Evolutionary conservation across 345 rosid genomes (phyloP), one percentile per base, ranked within the genome.

Genomic region (Mercurialis annua): DNA sequence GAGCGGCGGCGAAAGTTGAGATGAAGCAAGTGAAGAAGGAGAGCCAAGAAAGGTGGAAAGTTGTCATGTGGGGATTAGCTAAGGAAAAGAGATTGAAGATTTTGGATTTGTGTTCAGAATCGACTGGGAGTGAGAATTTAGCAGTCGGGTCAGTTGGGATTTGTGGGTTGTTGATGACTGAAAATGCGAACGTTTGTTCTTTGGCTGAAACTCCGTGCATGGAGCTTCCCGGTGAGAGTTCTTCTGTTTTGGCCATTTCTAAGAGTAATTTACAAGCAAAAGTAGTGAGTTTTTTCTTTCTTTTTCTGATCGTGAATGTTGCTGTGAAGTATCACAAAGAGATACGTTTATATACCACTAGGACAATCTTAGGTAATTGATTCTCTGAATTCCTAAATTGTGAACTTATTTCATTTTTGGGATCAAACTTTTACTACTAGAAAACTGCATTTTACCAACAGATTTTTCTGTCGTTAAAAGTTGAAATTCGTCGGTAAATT

Each of bases 1-100:
- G 78, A 12, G 80, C 80, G 0, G 83, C 80, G 0, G 83, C 83
- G 29, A 79, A 79, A 10, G 83, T 79, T 72, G 83, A 79, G 71
- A 79, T 23, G 65, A 79, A 79, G 56, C 77, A 65, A 36, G 83
- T 76, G 75, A 79, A 76, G 51, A 79, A 79, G n/a, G 80, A 75
- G 65, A 79, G 63, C 80, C 80, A 79, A 6, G 80, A 69, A 24
- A 79, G 77, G 62, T 75, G 79, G 61, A 79, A 79, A 0, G 77
- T 72, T 23, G 63, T 30, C 82, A 79, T 75, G 65, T 79, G 83
- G 1, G 80, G 76, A 49, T 56, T 44, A 10, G 68, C 66, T 10
- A 69, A 48, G 40, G 74, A 58, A 17, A 64, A 58, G 15, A 65
- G 71, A 27, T 59, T 65, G 59, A 75, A 75, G 10, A 64, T 60